phyloP scores from a whole-genome alignment of 805 yeast species.

The Yarrowia porcina region DNA sequence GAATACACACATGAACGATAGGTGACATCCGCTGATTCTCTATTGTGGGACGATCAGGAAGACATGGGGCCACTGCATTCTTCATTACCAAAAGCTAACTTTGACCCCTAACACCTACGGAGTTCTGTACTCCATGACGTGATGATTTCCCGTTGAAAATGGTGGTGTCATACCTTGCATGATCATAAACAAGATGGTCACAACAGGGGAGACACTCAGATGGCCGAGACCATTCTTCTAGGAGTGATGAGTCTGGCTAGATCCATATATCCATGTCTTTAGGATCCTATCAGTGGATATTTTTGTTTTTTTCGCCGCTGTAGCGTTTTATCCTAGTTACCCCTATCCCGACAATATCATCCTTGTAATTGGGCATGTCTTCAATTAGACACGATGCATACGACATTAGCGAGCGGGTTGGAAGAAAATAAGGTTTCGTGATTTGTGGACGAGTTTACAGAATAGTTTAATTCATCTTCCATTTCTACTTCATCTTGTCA shows the following conservation, averaged over 20 bases:
- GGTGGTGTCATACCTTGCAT: conserved; percentile 23
- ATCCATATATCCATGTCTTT: no score
- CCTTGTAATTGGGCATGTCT: not conserved
- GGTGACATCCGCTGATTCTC: no score
- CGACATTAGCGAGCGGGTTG: conserved; percentile 4
- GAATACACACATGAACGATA: no score
- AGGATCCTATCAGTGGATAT: not conserved
- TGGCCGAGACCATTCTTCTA: no score
- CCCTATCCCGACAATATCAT: not conserved
- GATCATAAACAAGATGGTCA: not conserved
- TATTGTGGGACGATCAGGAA: not conserved
- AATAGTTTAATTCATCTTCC: conserved; percentile 2
- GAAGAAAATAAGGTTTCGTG: not conserved
- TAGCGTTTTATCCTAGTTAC: not conserved
- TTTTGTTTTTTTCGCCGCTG: not conserved
- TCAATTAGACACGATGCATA: conserved; percentile 1
- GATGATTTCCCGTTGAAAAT: not conserved
- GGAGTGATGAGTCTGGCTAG: no score
- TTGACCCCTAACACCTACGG: not conserved
- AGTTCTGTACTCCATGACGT: conserved; percentile 15
- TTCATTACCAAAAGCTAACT: not conserved
- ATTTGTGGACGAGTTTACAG: not conserved
- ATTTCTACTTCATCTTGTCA: not conserved
- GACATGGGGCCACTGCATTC: not conserved
- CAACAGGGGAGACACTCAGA: not conserved